Conservation (phyloP, 257 asterid species). For the Lavandula angustifolia region DNA sequence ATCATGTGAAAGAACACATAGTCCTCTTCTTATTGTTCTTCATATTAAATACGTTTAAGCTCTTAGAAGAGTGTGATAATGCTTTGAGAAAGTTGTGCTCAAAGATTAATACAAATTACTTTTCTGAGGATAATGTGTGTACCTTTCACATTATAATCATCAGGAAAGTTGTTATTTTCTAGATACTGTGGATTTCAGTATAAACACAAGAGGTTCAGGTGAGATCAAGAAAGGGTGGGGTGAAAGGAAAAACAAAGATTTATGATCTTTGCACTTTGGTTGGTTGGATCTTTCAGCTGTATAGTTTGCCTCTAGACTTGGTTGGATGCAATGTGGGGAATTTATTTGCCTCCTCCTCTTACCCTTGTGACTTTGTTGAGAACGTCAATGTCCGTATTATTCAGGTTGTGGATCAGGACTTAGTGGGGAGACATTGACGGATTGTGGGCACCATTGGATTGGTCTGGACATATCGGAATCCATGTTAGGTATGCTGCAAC, state of each 20-base stretch:
- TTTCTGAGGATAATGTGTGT: not conserved
- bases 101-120: no score
- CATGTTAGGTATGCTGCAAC: conserved; percentile 62
- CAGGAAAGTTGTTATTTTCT: not conserved
- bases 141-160: not conserved
- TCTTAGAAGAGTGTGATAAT: no score
- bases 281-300: conserved; percentile 3
- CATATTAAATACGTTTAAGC: no score
- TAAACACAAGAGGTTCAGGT: not conserved
- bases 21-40: no score
- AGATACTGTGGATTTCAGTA: no score
- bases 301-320: conserved; percentile 7
- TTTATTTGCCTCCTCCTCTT: conserved; percentile 4
- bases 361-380: not conserved
- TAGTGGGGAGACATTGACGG: conserved; percentile 90
- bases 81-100: no score
- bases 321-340: conserved; percentile 1
- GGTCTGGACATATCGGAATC: conserved; percentile 90
- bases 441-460: conserved; percentile 92
- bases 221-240: no score
- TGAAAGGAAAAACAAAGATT: not conserved
- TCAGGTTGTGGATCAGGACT: conserved; percentile 98
- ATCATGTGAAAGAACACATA: no score
- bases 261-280: not conserved
- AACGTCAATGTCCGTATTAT: conserved; percentile 14